Evolutionary conservation across 495 filamentous ascomycete species (phyloP), one percentile per base, ranked within the genome.

Genomic region (Penicillium paxilli): DNA sequence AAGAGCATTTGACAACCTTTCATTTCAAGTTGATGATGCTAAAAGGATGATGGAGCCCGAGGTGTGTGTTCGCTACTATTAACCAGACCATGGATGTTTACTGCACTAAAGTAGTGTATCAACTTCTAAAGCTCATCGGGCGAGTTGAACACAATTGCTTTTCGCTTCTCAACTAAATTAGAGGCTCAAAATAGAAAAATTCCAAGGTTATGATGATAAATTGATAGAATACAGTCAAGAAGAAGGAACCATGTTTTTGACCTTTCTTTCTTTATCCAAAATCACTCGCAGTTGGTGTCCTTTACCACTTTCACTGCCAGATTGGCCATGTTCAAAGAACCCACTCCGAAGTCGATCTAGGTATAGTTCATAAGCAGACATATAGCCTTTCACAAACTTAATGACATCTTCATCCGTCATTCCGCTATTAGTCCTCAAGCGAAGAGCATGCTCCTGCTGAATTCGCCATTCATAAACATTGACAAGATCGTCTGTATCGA

Each of bases 331-430:
- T n/a, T 16, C 2, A 17, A 61, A 61, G 17, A 57, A 38, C 12
- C 50, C 49, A 16, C 12, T 11, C 14, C 54, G 33, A 21, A 61
- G 41, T 17, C 45, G 50, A 32, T 57, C 41, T 30, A 61, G 17
- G 51, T 61, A 57, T 17, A 61, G 41, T n/a, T 61, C 50, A 48
- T 61, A 61, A 3, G 58, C 58, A 9, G 58, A 42, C 53, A 61
- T 61, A 47, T 61, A 61, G 0, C 58, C 54, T 32, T 44, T 52
- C 8, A 61, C 50, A 44, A 61, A 61, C 1, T 23, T 28, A 8
- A 57, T 33, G 24, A 61, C 54, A 20, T 54, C 24, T 9, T 61
- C 54, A 51, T 57, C 54, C 1, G 54, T 53, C 54, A 61, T 61
- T 12, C 54, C 51, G 1, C 37, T 41, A 23, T 26, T 42, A 4